phyloP scores from a whole-genome alignment of 2,329 filamentous ascomycete genomes.

The Monilinia vaccinii-corymbosi region DNA sequence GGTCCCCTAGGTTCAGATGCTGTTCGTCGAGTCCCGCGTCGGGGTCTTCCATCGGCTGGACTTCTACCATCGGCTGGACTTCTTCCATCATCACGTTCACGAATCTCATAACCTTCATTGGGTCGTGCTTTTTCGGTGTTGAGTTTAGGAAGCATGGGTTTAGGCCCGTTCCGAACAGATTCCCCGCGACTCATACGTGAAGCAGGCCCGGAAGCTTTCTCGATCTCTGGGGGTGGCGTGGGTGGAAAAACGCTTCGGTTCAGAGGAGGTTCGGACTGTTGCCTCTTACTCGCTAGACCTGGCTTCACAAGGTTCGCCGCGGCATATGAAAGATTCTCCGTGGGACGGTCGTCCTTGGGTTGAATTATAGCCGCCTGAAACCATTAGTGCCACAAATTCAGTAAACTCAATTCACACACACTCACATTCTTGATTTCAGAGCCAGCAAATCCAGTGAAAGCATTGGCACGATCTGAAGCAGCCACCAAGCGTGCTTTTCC shows the following conservation, averaged over 20 bases:
- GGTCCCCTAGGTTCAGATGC: conserved; percentile 43
- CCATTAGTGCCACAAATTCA: conserved; percentile 14
- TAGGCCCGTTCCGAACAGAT: conserved; percentile 53
- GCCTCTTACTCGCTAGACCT: conserved; percentile 67
- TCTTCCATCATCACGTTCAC: conserved; percentile 18
- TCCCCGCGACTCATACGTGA: conserved; percentile 41
- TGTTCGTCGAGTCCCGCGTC: conserved; percentile 38
- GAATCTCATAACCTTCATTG: conserved; percentile 33
- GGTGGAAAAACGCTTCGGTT: conserved; percentile 83
- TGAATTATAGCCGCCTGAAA: conserved; percentile 41
- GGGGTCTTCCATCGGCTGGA: conserved; percentile 24
- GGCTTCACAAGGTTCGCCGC: conserved; percentile 90
- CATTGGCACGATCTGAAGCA: conserved; percentile 70
- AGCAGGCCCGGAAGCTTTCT: conserved; percentile 41
- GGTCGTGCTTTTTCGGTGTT: conserved; percentile 50
- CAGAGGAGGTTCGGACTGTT: conserved; percentile 76
- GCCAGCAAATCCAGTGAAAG: conserved; percentile 73
- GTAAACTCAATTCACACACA: conserved; percentile 15
- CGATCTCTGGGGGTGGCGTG: conserved; percentile 92
- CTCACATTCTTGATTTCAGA: conserved; percentile 67
- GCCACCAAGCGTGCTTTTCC: conserved; percentile 93
- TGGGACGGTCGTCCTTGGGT: conserved; percentile 68
- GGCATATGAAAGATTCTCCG: conserved; percentile 81
- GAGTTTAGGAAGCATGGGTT: conserved; percentile 52
- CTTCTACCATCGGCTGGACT: conserved; percentile 30